Evolutionary conservation across 2,329 filamentous ascomycete genomes (phyloP), one percentile per base, ranked within the genome.

Genomic region (Fusarium sororula): DNA sequence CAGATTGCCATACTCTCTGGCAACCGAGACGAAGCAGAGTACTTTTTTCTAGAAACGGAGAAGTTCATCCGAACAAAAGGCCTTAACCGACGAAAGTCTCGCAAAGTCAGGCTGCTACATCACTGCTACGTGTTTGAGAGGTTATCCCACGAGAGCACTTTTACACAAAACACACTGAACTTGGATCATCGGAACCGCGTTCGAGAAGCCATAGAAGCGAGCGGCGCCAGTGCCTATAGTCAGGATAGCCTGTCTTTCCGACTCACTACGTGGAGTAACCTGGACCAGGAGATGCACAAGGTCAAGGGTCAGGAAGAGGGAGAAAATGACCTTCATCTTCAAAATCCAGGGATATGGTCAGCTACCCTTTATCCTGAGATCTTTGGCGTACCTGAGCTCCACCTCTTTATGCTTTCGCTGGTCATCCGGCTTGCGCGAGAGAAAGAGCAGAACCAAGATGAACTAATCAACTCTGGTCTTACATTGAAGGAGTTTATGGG

Each of bases 101-200:
- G 73, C 4, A 75, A 75, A 4, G 73, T 75, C 1, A 53, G 73
- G 3, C 10, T 75, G 0, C 51, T 75, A 0, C 73, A 75, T 18
- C 73, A 75, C 9, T 75, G 73, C 2, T 75, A 75, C 3, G 73
- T 42, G 2, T 75, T 73, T 22, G 73, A 75, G 7, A 30, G 73
- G 0, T 37, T 75, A 0, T 63, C 61, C 0, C 72, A 75, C 4
- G 73, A 75, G 28, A 75, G 72, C 5, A 63, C 69, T 0, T 73
- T 75, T 10, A 65, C 69, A 0, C 55, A 66, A 15, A 60, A 44
- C 2, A 50, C 35, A 6, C n/a, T 70, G 1, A 60, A 75, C 30
- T 20, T 60, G 10, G 61, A 58, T 8, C 73, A 73, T 18, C 65
- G 73, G 0, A 66, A 47, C 3, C 51, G 48, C 2, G 69, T 75